Base-by-base conservation (phyloP, 768 basidiomycete genomes). In the button mushroom (Agaricus bisporus) region DNA sequence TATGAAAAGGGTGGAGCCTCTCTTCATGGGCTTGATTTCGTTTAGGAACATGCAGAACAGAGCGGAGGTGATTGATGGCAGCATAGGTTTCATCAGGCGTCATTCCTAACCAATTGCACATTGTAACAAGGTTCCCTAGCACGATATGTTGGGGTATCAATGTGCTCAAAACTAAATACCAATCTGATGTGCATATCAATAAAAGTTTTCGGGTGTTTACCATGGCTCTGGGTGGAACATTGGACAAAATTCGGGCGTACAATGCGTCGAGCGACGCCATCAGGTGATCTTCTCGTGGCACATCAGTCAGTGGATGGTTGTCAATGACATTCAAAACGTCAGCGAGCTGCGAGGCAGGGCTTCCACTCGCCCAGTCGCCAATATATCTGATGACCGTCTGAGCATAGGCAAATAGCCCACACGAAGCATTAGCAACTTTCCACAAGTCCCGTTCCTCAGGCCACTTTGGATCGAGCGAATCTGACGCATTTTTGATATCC, bases 241-340 rank as follows among this genome's bases (percentile, higher is more conserved):
- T 15, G 25, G 32, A 41, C 9, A 56, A 37, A 8, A 56, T 52
- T 14, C 18, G 7, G 32, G 32, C 32, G 32, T 57, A 57, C 5
- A 57, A 48, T 18, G 25, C 32, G 45, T 54, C 51, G n/a, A 57
- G 52, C 4, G 17, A 12, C 17, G 46, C 48, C 48, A 57, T 48
- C 17, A 50, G 56, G 39, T 39, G 20, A 1, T 9, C 9, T 20
- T 22, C 37, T 41, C 37, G 18, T 18, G 15, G 4, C 5, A 12
- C 3, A 6, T 5, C 9, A 3, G 1, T 2, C 25, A 20, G 8
- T 8, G 10, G 48, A 11, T 32, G 32, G 11, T 32, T 29, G 15
- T 49, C 38, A 17, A 49, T 49, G 37, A 49, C 48, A 5, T 26
- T 41, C 14, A 56, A 41, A n/a, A 54, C 48, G 38, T 25, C 36